Percentiles rank a stretch among this genome's conserved stretches.
phyloP scores from a whole-genome alignment of 805 yeast species.

The Candida incommunis region DNA sequence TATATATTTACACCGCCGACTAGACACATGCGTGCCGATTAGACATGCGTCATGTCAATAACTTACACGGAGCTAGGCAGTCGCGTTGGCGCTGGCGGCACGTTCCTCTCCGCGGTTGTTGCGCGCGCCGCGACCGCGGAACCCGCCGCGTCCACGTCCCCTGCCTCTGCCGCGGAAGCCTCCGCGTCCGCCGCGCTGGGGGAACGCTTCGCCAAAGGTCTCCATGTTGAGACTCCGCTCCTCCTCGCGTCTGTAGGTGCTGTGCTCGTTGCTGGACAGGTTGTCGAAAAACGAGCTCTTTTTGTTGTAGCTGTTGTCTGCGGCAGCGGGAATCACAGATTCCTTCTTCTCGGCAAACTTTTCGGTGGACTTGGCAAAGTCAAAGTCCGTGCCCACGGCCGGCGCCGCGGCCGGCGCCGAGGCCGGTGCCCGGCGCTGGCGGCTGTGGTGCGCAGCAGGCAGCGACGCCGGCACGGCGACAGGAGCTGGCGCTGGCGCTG shows the following conservation, averaged over 20 bases:
- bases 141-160: conserved; percentile 8
- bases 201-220: conserved; percentile 60
- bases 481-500: neutral
- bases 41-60: no score
- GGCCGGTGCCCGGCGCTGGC: neutral
- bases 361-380: conserved; percentile 62
- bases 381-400: conserved; percentile 35
- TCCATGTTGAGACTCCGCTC: conserved; percentile 64
- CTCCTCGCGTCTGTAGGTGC: conserved; percentile 52
- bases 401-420: conserved; percentile 3
- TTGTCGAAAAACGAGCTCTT: conserved; percentile 80
- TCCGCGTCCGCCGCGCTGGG: conserved; percentile 4
- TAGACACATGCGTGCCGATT: no score
- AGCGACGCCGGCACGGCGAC: neutral
- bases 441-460: neutral
- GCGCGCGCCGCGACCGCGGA: conserved; percentile 6
- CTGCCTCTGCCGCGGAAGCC: conserved; percentile 9
- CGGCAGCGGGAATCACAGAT: conserved; percentile 10
- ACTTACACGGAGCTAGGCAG: no score
- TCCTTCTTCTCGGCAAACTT: conserved; percentile 43
- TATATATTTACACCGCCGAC: no score
- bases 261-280: conserved; percentile 46
- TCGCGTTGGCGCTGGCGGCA: no score
- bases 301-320: conserved; percentile 47
- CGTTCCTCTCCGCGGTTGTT: no score